Conservation (phyloP, 2,329 filamentous ascomycete genomes). For the Aspergillus carbonarius region DNA sequence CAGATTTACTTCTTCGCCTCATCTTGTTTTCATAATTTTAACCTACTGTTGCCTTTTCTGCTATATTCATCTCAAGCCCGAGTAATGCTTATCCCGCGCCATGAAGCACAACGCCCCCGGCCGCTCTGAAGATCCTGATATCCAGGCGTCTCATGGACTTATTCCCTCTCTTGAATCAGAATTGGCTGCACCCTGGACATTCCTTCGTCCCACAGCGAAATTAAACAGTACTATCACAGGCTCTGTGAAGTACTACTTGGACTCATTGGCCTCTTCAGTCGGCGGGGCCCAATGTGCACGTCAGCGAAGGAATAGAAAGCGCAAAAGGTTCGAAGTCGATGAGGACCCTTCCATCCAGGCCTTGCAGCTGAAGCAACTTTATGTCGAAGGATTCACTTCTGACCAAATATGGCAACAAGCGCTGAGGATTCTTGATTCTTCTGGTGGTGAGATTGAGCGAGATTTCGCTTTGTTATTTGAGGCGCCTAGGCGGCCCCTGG, state of each 20-base stretch:
- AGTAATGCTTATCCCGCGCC: background rate
- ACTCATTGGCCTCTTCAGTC: constrained; percentile 72
- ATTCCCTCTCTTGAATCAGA: constrained; percentile 36
- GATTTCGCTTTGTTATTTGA: constrained; percentile 40
- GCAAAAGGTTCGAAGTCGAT: constrained; percentile 64
- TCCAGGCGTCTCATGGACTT: background rate
- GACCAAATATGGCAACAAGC: constrained; percentile 95
- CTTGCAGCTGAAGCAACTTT: constrained; percentile 80
- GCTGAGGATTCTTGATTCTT: constrained; percentile 72
- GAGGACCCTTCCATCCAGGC: constrained; percentile 46
- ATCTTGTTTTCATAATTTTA: background rate
- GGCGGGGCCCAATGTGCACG: constrained; percentile 69
- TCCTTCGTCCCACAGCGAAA: constrained; percentile 69
- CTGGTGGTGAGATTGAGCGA: constrained; percentile 55
- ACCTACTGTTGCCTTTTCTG: background rate
- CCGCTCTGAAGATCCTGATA: background rate
- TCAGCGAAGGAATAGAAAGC: constrained; percentile 69
- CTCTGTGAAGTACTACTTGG: constrained; percentile 76
- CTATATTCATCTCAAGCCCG: background rate
- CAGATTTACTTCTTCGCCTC: background rate
- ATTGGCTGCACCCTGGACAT: constrained; percentile 64
- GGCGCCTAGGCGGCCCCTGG: constrained; percentile 13
- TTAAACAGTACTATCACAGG: constrained; percentile 69
- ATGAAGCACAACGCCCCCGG: background rate
- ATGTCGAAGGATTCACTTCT: constrained; percentile 82